These are phyloP conservation scores for Protostelium mycophagum DNA, from an alignment of 78 protist species.

Conservation along the genomic window DNA sequence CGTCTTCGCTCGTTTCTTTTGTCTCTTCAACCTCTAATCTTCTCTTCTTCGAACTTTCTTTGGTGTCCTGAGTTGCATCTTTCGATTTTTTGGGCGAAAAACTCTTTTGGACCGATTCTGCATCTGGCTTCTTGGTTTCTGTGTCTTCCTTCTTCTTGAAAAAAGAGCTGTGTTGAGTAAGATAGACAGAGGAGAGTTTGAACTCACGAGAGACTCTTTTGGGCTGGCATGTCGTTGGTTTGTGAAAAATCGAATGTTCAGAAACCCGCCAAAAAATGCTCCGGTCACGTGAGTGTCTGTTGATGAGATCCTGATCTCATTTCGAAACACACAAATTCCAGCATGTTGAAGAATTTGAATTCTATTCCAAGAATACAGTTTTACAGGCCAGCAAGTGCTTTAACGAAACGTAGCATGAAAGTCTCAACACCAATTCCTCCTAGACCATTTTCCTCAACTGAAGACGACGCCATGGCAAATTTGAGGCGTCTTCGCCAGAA, in stretches of 20 bases:
- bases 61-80: neutral
- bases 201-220: neutral
- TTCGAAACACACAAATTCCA: too few species aligned
- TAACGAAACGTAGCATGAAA: too few species aligned
- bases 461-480: neutral
- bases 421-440: neutral
- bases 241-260: too few species aligned
- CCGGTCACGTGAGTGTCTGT: too few species aligned
- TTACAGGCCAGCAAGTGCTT: too few species aligned
- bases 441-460: neutral
- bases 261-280: too few species aligned
- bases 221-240: too few species aligned
- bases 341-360: too few species aligned
- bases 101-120: too few species aligned
- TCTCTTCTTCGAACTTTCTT: neutral
- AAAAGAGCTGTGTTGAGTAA: neutral
- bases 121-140: neutral
- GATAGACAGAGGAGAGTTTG: neutral
- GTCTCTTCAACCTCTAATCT: neutral
- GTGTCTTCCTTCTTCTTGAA: neutral
- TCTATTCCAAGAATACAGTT: too few species aligned
- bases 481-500: neutral
- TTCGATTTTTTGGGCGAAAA: too few species aligned
- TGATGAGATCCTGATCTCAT: too few species aligned
- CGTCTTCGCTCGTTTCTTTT: constrained; percentile 1